Conservation (phyloP, 2,329 filamentous ascomycete genomes). For the Xylariomycetidae sp. region DNA sequence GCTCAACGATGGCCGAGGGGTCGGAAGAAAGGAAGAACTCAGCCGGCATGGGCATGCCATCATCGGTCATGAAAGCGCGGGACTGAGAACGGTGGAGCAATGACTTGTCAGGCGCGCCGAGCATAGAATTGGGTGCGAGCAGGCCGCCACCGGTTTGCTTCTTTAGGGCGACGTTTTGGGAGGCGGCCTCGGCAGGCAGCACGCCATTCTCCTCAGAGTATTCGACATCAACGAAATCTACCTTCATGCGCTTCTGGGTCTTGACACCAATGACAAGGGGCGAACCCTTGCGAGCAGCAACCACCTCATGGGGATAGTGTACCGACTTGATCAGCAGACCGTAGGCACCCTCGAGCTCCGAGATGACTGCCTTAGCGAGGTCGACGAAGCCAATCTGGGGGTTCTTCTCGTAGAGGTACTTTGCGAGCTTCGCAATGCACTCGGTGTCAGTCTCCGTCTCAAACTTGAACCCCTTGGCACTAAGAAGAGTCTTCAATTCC, state of each 20-base stretch:
- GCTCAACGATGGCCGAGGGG: constrained; percentile 96
- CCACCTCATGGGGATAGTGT: constrained; percentile 96
- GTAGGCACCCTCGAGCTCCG: constrained; percentile 96
- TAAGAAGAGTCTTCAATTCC: constrained; percentile 90
- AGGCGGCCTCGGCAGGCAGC: constrained; percentile 87
- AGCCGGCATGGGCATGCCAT: constrained; percentile 94
- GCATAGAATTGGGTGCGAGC: constrained; percentile 60
- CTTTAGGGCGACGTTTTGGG: constrained; percentile 95
- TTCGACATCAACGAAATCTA: constrained; percentile 99
- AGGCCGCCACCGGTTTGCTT: constrained; percentile 69
- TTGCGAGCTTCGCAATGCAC: constrained; percentile 97
- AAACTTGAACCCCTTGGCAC: constrained; percentile 94
- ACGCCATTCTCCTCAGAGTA: constrained; percentile 81
- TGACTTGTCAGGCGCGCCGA: constrained; percentile 93
- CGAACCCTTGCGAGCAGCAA: constrained; percentile 97
- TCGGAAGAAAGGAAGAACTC: constrained; percentile 99
- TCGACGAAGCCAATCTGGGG: constrained; percentile 93
- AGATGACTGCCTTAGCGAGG: constrained; percentile 94
- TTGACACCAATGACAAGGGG: constrained; percentile 95
- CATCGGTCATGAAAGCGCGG: constrained; percentile 96
- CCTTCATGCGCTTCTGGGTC: constrained; percentile 99
- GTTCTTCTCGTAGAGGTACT: constrained; percentile 96
- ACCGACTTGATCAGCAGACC: constrained; percentile 97
- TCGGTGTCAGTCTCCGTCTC: constrained; percentile 99
- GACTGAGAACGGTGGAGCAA: constrained; percentile 98